A percentile compares a stretch with the other conserved stretches of the same genome.
Conservation (phyloP, 306 rosid genomes). For the Castanea sativa region DNA sequence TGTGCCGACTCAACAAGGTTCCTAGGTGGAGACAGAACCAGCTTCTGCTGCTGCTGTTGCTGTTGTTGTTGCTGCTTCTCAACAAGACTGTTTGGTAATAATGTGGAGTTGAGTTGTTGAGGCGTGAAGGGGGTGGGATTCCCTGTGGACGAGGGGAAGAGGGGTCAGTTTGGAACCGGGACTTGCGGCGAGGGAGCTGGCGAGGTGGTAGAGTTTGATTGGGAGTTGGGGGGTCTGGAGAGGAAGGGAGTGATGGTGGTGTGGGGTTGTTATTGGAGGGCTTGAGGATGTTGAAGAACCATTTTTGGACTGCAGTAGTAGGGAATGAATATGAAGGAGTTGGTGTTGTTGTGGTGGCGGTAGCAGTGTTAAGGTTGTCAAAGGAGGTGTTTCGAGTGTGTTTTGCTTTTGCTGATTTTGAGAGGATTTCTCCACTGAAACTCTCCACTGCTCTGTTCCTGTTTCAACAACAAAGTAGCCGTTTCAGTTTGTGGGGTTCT, state of each 20-base stretch:
- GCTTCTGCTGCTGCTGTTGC: not conserved
- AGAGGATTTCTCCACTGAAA: constrained; percentile 69
- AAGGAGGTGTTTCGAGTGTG: constrained; percentile 60
- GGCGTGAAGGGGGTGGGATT: constrained; percentile 34
- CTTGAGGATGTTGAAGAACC: constrained; percentile 61
- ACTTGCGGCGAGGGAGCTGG: constrained; percentile 37
- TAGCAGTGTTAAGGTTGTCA: constrained; percentile 25
- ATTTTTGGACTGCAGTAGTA: constrained; percentile 47
- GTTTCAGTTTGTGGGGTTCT: not conserved
- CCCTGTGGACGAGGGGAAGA: constrained; percentile 49
- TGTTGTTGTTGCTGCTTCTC: constrained; percentile 8
- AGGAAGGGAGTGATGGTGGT: not conserved
- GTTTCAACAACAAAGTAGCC: not conserved
- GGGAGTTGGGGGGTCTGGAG: constrained; percentile 1
- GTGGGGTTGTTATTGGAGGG: constrained; percentile 25
- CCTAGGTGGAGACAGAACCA: constrained; percentile 70
- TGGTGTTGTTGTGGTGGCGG: not conserved
- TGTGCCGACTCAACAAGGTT: constrained; percentile 55
- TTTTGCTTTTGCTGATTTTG: constrained; percentile 47
- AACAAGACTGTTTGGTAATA: constrained; percentile 29
- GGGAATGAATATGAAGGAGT: constrained; percentile 38
- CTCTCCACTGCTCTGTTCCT: constrained; percentile 53
- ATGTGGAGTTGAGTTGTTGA: constrained; percentile 26
- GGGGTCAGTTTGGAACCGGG: constrained; percentile 65
- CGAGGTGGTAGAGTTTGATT: constrained; percentile 38